Base-by-base conservation (phyloP, 2,329 filamentous ascomycete species). In the Alternaria arbusti region DNA sequence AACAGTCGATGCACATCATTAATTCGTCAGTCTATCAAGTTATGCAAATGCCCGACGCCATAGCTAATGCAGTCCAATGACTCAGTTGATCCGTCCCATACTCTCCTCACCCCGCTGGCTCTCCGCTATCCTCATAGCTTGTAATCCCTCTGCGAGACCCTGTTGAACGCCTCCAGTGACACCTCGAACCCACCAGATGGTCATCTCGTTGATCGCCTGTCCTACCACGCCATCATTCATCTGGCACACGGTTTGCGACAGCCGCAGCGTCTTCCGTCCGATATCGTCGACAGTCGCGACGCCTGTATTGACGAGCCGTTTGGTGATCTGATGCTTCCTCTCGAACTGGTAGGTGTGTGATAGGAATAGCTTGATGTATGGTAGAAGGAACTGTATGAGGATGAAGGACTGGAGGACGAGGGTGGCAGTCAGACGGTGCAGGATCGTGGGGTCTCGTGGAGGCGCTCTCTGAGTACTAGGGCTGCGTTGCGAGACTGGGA, bases 81-180 rank as follows among this genome's bases (percentile, higher is more conserved):
- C 11, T 59, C 58, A 59, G 8, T 45, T 20, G 28, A 44, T 40
- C 59, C 62, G 62, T 55, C 68, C 66, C 13, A 65, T 8, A 22
- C 43, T 45, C 23, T 60, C 44, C 36, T 49, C 51, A 2, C 30
- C 32, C 25, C 22, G 45, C 30, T 63, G 32, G 20, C 30, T 54
- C 58, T 59, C 59, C 15, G 49, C 23, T 22, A 45, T 44, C 20
- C 84, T 83, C 51, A 86, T 64, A 45, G 84, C 79, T 20, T 79
- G 74, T 76, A 88, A 81, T 0, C 87, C 87, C 64, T 88, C 84
- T 2, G 83, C 84, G 36, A 84, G 81, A 6, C 91, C 89, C 69
- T 92, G 89, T 70, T 88, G 88, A 45, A 93, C 81, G 0, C 91
- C 91, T 13, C 88, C 89, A 2, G 88, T 85, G 54, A 93, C 80